Base-by-base conservation (phyloP, 2,329 filamentous ascomycete species). In the Trichoderma sp. region DNA sequence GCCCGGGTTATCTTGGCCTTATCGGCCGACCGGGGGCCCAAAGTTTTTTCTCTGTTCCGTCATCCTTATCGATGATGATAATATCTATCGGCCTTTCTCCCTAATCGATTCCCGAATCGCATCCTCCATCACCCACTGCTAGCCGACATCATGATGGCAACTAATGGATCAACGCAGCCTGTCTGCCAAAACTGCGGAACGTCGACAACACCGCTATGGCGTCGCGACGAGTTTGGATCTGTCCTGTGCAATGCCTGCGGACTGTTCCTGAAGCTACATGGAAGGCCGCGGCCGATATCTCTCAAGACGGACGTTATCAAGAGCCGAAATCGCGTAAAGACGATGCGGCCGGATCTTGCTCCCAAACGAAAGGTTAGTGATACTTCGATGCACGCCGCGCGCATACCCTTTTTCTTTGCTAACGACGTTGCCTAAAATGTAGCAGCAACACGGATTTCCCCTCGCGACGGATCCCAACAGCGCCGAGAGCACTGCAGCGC, bases 271-370 rank as follows among this genome's bases (percentile, higher is more conserved):
- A 99, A 99, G 86, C 86, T 99, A 73, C 95, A 99, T 78, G 94
- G 94, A 71, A 91, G 94, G 29, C 89, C 95, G 69, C 90, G 95
- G 67, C 95, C 95, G 73, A 97, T 97, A 78, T 97, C 92, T 74
- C 87, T 99, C 74, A 99, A 99, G 86, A 98, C 95, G 58, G 95
- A 99, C 84, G 94, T 98, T 73, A 99, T 99, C 83, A 99, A 99
- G 85, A 97, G 94, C 83, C 93, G 95, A 76, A 99, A 99, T 81
- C 90, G 95, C 72, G 94, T 98, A 74, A 98, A 98, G 85, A 95
- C 93, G 32, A 87, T 88, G 79, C 87, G 87, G 64, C 88, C 91
- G 9, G 92, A 94, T 74, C 87, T 92, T 70, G 89, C 90, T 56
- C 91, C 92, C 75, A 94, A 90, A 80, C 89, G 93, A 80, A 97